These are phyloP conservation scores for Daldinia grandis DNA, from an alignment of 495 filamentous ascomycete species.

Conservation along the genomic window DNA sequence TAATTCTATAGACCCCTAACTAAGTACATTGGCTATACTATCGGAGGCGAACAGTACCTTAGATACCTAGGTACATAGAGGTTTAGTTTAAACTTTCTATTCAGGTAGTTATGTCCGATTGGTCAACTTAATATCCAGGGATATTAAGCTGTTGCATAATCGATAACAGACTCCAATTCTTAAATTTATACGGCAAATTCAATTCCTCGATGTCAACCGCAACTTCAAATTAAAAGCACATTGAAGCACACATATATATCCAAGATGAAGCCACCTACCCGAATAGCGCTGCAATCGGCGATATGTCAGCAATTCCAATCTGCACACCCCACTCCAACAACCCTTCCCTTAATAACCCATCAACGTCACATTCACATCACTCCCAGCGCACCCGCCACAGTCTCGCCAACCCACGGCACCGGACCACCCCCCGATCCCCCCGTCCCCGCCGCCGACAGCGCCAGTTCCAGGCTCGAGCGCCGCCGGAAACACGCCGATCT, in stretches of 20 bases:
- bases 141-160: constrained; percentile 30
- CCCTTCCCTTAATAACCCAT: constrained; percentile 6
- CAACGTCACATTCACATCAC: constrained; percentile 53
- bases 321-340: constrained; percentile 18
- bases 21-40: too few species aligned
- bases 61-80: background rate
- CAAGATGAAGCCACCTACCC: constrained; percentile 50
- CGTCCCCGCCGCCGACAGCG: constrained; percentile 62
- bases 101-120: constrained; percentile 13
- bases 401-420: constrained; percentile 74
- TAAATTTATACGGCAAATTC: constrained; percentile 14
- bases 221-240: background rate
- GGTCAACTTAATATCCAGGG: background rate
- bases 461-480: constrained; percentile 57
- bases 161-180: constrained; percentile 34
- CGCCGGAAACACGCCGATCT: constrained; percentile 64
- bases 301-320: constrained; percentile 26
- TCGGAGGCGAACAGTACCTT: background rate
- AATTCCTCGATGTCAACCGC: background rate
- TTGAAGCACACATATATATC: background rate
- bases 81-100: background rate
- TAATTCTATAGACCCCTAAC: too few species aligned
- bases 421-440: constrained; percentile 87
- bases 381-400: constrained; percentile 53
- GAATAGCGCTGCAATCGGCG: constrained; percentile 43